These are phyloP conservation scores for Saccharum officinarum DNA, from an alignment of 176 grass and related monocot species.

Conservation along the genomic window DNA sequence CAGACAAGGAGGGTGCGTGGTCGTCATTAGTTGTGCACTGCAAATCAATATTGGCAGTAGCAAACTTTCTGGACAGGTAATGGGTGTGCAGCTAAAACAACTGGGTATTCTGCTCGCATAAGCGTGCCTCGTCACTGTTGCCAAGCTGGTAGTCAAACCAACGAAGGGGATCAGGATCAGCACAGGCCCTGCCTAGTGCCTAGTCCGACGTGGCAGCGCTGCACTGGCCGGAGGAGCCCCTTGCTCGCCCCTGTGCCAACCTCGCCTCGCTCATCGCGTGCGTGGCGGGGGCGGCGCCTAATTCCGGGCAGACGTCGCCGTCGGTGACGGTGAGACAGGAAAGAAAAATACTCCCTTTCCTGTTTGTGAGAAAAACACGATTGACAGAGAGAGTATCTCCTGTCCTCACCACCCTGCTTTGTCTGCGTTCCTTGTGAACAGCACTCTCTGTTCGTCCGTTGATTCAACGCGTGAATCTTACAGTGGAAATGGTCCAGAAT, in stretches of 20 bases:
- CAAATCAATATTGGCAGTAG: not conserved
- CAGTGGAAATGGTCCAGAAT: no score
- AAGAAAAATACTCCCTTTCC: no score
- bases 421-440: not conserved
- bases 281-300: not conserved
- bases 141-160: constrained; percentile 19
- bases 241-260: not conserved
- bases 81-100: not conserved
- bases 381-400: no score
- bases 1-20: not conserved
- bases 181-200: not conserved
- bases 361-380: no score
- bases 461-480: no score
- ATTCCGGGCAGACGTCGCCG: constrained; percentile 12
- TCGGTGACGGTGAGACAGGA: not conserved
- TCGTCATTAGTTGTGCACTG: not conserved
- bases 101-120: not conserved
- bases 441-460: no score
- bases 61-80: not conserved
- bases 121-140: not conserved
- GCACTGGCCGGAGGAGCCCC: not conserved
- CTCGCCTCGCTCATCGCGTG: not conserved
- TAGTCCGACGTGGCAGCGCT: not conserved
- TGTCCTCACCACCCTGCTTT: no score
- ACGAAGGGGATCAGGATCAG: not conserved